Base-by-base conservation (phyloP, 2,329 filamentous ascomycete species). In the Cladosporium cucumerinum region DNA sequence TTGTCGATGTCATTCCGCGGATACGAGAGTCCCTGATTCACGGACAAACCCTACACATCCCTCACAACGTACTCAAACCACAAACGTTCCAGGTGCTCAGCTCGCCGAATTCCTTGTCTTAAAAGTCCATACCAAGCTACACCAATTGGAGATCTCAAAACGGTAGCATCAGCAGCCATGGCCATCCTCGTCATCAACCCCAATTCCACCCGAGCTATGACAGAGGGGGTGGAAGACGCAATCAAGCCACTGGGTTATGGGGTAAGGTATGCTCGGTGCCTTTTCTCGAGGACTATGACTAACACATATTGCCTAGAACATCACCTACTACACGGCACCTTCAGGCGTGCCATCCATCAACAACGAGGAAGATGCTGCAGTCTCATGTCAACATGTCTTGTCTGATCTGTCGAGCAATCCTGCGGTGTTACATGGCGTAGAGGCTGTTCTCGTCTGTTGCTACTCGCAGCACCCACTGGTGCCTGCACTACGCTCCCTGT, bases 381-480 rank as follows among this genome's bases (percentile, higher is more conserved):
- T 80, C 59, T 93, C 89, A 69, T 84, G 87, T 1, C 73, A 83
- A 1, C 84, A 86, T 64, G 90, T 91, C 59, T 79, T 89, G 18
- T 78, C 81, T 0, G 81, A 86, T 66, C 74, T 91, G 6, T 74
- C 79, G 28, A 74, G 0, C 66, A 75, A 2, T 71, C 78, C 30
- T 87, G 91, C 75, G 88, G 95, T 73, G 6, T 58, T 58, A 12
- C n/a, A 43, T 1, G 32, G 23, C 36, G 16, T 36, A 36, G n/a
- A 58, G 16, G 92, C 84, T n/a, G 88, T 96, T 67, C 83, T 97
- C 0, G 85, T 97, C 2, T 93, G 93, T 23, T 97, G 94, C 79
- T 98, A 92, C 80, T 95, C 91, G 66, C 87, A 90, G 1, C 93
- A 97, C 73, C 87, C 90, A 0, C 84, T 97, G 0, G 91, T 96